Conservation (phyloP, 2,329 filamentous ascomycete genomes). For the Dothistroma pini region DNA sequence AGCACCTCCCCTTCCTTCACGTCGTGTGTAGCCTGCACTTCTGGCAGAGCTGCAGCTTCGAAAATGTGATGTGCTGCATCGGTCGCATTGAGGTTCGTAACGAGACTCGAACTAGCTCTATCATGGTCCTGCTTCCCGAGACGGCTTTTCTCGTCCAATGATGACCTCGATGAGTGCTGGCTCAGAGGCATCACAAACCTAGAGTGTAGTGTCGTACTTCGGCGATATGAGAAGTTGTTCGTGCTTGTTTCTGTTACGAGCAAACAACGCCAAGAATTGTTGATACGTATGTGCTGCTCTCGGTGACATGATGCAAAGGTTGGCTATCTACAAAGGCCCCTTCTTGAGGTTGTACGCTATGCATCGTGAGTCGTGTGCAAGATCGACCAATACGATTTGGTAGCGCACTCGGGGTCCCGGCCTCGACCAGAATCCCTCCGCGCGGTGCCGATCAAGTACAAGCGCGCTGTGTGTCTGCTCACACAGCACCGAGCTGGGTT, state of each 20-base stretch:
- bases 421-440: neutral
- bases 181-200: neutral
- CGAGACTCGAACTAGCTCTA: neutral
- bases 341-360: neutral
- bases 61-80: neutral
- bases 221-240: neutral
- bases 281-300: neutral
- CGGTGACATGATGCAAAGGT: neutral
- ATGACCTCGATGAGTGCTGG: neutral
- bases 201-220: neutral
- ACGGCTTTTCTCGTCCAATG: neutral
- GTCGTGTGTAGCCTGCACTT: neutral
- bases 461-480: too few species aligned
- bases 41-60: neutral
- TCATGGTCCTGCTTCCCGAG: neutral
- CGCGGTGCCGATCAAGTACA: neutral
- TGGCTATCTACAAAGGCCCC: neutral
- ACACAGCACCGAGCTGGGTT: too few species aligned
- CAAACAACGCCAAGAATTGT: neutral
- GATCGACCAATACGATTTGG: neutral
- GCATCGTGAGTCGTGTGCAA: neutral
- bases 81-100: neutral
- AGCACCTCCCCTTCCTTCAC: slow-evolving; percentile 9
- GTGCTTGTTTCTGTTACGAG: neutral
- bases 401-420: neutral